A percentile compares a stretch with the other conserved stretches of the same genome.
Conservation (phyloP, 2,329 filamentous ascomycete species). For the Pseudopyricularia javanii region DNA sequence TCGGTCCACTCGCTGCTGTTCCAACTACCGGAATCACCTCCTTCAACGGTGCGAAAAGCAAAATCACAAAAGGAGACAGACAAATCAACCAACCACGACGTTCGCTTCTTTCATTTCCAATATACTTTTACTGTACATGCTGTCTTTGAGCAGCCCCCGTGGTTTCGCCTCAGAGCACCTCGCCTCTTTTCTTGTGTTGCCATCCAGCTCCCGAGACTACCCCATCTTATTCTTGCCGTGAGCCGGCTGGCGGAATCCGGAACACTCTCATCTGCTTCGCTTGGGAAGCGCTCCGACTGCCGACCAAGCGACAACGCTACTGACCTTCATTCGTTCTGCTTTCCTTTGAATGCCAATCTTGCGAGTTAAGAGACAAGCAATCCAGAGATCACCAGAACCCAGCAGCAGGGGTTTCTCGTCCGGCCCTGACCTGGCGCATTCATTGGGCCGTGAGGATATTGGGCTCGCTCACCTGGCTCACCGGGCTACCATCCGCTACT, state of each 20-base stretch:
- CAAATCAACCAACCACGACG: conserved; percentile 12
- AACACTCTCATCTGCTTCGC: neutral
- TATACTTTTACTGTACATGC: conserved; percentile 4
- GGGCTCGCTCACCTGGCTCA: neutral
- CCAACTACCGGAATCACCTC: too few species aligned
- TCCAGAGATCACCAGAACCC: neutral
- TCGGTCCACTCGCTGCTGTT: too few species aligned
- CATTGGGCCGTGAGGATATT: neutral
- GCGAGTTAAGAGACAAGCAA: neutral
- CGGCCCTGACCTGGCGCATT: neutral
- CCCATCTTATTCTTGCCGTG: neutral
- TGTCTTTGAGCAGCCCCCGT: neutral
- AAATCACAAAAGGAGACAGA: neutral
- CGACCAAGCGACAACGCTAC: neutral
- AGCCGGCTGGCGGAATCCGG: neutral
- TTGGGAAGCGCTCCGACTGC: neutral
- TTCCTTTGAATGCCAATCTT: neutral
- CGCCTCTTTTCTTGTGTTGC: conserved; percentile 1
- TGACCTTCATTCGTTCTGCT: neutral
- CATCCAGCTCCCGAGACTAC: conserved; percentile 3
- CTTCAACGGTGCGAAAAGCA: neutral
- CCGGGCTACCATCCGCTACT: neutral
- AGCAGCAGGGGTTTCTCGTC: neutral
- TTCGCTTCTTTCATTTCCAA: conserved; percentile 9
- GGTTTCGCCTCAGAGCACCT: conserved; percentile 10